These are phyloP conservation scores for Zopfia rhizophila DNA, from an alignment of 2,329 filamentous ascomycete genomes.

Conservation along the genomic window DNA sequence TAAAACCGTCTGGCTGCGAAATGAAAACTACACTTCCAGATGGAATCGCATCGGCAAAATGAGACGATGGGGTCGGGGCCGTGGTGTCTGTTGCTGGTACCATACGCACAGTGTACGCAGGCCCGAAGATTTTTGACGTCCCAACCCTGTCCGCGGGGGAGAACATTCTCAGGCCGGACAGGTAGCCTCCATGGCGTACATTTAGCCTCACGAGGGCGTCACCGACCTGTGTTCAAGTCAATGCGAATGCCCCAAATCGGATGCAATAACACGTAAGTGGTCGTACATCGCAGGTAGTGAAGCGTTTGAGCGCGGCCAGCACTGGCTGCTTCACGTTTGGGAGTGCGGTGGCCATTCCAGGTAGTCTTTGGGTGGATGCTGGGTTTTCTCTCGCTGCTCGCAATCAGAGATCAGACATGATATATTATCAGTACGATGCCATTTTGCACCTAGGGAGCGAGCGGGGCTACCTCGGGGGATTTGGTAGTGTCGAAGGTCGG, in stretches of 20 bases:
- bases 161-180: conserved; percentile 65
- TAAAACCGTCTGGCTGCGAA: conserved; percentile 57
- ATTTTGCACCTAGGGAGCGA: too few relatives aligned
- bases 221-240: conserved; percentile 5
- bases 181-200: conserved; percentile 54
- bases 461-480: too few relatives aligned
- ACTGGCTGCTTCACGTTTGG: conserved; percentile 11
- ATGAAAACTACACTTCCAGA: conserved; percentile 52
- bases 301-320: conserved; percentile 12
- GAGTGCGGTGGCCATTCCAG: too few relatives aligned
- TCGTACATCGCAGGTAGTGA: conserved; percentile 17
- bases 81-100: conserved; percentile 58
- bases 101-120: conserved; percentile 66
- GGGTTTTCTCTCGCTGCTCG: too few relatives aligned
- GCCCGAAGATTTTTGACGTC: conserved; percentile 64
- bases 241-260: too few relatives aligned
- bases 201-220: conserved; percentile 16
- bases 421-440: too few relatives aligned
- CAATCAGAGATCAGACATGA: too few relatives aligned
- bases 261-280: too few relatives aligned
- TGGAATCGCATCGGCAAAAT: conserved; percentile 16
- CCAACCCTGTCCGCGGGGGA: conserved; percentile 64
- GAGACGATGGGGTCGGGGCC: conserved; percentile 50
- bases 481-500: too few relatives aligned
- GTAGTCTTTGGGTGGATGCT: too few relatives aligned